Evolutionary conservation across 2,329 filamentous ascomycete genomes (phyloP), one percentile per base, ranked within the genome.

Genomic region (Botrytis sinoallii): DNA sequence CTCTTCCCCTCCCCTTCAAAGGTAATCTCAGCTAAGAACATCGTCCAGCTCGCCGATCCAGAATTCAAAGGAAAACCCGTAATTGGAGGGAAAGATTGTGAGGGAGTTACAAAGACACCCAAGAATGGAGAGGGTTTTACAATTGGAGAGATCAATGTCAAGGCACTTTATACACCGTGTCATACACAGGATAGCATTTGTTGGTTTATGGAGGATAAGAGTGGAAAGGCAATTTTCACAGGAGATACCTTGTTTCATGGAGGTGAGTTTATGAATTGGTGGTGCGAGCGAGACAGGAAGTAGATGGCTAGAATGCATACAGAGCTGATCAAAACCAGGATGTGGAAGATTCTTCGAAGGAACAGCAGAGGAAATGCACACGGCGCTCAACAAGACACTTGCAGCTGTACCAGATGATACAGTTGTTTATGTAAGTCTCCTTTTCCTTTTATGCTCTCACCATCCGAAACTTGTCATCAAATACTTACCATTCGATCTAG

Each of bases 111-210:
- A 38, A 86, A 86, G 78, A 97, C 92, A 0, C 95, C 95, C 0
- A 83, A 84, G 4, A 89, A 98, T 81, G 90, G 91, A 57, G 89
- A 93, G 77, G 89, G 86, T 4, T 97, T 98, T 86, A 91, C 89
- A 76, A 89, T 99, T 75, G 96, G 96, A 73, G 87, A 88, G 77
- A 96, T 99, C 82, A 87, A 88, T 22, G 92, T 98, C 73, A 95
- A 89, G 81, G 92, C 93, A 38, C 85, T 98, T n/a, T 93, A 98
- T 84, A 99, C 96, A 20, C 96, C 96, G 2, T 99, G 96, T 83
- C 96, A 99, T 82, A 99, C 96, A 1, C 95, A 98, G 84, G 96
- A 99, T 84, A 98, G 95, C 83, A 97, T 99, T 81, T 99, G 96
- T 86, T 99, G 91, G 85, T 93, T 91, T 78, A 90, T 96, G 85